Base-by-base conservation (phyloP, 257 asterid species). In the Orobanche coerulescens region DNA sequence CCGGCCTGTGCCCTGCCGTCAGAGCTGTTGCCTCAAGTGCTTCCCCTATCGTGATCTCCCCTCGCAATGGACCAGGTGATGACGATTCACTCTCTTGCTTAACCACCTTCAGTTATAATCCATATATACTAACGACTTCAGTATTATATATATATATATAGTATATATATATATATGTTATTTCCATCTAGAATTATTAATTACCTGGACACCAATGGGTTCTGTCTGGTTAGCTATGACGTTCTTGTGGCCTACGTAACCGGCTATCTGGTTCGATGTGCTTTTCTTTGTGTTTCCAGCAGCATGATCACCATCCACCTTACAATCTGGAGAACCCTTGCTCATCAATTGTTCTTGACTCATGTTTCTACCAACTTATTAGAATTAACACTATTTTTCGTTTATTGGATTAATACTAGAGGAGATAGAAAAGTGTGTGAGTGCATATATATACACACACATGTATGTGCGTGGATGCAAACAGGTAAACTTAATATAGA, bases 11-110 rank as follows among this genome's bases (percentile, higher is more conserved):
- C 9, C 98, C 96, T 16, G 98, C 94, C 1, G 96, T 88, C 4
- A 92, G 73, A 26, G 86, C 94, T 1, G 96, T 84, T 0, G 98
- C 98, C 76, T 92, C 98, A 11, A 92, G 93, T 18, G 96, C 98
- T 75, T 92, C 98, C 0, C 98, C 98, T 15, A 92, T 92, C 20
- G 98, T 88, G 64, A 92, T 88, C 42, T 76, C 80, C 22, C 84
- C 85, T 44, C 73, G 59, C 34, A 70, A 16, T 6, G 39, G 20
- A 5, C 60, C 74, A 20, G 65, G 16, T 0, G 36, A 19, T 54
- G n/a, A n/a, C 13, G 78, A 11, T 46, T 50, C 36, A 34, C 47
- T 56, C 66, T 60, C 66, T 16, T 12, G 11, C 44, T 53, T 46
- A 28, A 49, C 48, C 65, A 55, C 73, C 67, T 48, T 62, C 33